Percentiles rank a stretch among this genome's conserved stretches.
Conservation (phyloP, 2,329 filamentous ascomycete species). For the Diaporthe sp. region DNA sequence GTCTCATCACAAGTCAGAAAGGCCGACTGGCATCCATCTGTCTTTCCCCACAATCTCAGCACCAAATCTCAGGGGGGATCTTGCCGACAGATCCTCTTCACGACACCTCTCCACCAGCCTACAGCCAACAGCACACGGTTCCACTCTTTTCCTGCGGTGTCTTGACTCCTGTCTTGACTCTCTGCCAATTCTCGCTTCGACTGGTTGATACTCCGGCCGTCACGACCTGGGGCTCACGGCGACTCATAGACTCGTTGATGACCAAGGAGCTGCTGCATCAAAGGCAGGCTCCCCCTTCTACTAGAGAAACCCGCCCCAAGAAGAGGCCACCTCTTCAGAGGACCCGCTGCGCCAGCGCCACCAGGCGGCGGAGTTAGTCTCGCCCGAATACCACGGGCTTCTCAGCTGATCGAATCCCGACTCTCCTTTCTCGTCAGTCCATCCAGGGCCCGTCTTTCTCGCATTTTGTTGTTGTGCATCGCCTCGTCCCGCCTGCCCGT, state of each 20-base stretch:
- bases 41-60: slow-evolving; percentile 33
- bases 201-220: slow-evolving; percentile 16
- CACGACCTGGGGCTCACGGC: slow-evolving; percentile 9
- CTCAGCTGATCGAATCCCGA: slow-evolving; percentile 21
- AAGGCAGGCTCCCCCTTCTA: not conserved
- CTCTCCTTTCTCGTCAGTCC: slow-evolving; percentile 29
- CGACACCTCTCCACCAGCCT: slow-evolving; percentile 30
- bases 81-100: slow-evolving; percentile 32
- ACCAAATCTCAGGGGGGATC: slow-evolving; percentile 34
- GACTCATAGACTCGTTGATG: not conserved
- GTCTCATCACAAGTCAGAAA: slow-evolving; percentile 30
- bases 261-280: not conserved
- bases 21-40: slow-evolving; percentile 11
- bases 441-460: slow-evolving; percentile 10
- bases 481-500: slow-evolving; percentile 16
- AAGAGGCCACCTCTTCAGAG: slow-evolving; percentile 9
- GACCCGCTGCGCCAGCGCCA: slow-evolving; percentile 19
- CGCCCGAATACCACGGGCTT: slow-evolving; percentile 26
- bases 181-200: slow-evolving; percentile 7
- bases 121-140: slow-evolving; percentile 25
- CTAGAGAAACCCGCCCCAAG: slow-evolving; percentile 3
- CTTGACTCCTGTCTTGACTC: slow-evolving; percentile 9
- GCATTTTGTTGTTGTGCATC: slow-evolving; percentile 14
- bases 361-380: slow-evolving; percentile 20
- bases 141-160: slow-evolving; percentile 24